Percentiles rank a stretch among this genome's conserved stretches.
Evolutionary conservation across 371 early-diverging fungal genomes (phyloP).

Genomic region (Mucor sp.): DNA sequence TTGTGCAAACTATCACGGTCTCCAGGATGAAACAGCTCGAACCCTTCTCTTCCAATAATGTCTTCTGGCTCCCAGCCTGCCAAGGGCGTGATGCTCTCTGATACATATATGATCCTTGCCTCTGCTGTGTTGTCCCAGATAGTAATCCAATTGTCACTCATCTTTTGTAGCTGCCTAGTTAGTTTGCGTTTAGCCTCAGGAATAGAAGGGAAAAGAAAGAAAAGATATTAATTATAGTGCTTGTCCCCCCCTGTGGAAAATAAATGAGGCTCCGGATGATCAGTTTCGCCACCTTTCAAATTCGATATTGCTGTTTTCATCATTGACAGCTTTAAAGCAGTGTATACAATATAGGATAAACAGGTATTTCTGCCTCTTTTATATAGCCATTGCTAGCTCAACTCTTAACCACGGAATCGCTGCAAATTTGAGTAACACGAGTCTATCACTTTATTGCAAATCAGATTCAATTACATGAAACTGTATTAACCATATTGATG

Average conservation of each 20-base stretch:
- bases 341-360: background rate
- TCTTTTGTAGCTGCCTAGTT: background rate
- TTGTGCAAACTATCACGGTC: constrained; percentile 39
- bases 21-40: constrained; percentile 46
- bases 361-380: background rate
- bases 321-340: no score
- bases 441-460: background rate
- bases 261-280: background rate
- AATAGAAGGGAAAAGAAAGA: background rate
- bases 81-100: constrained; percentile 49
- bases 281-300: background rate
- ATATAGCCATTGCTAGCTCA: background rate
- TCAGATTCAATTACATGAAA: no score
- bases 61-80: constrained; percentile 58
- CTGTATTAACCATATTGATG: no score
- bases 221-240: background rate
- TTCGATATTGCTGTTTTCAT: no score
- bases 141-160: constrained; percentile 49
- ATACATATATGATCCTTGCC: constrained; percentile 46
- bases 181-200: background rate
- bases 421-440: background rate
- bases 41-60: constrained; percentile 47
- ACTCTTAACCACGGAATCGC: background rate
- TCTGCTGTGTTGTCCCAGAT: constrained; percentile 58
- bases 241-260: background rate